Evolutionary conservation across 768 basidiomycete species (phyloP).

Genomic region (Pleurotus eryngii): DNA sequence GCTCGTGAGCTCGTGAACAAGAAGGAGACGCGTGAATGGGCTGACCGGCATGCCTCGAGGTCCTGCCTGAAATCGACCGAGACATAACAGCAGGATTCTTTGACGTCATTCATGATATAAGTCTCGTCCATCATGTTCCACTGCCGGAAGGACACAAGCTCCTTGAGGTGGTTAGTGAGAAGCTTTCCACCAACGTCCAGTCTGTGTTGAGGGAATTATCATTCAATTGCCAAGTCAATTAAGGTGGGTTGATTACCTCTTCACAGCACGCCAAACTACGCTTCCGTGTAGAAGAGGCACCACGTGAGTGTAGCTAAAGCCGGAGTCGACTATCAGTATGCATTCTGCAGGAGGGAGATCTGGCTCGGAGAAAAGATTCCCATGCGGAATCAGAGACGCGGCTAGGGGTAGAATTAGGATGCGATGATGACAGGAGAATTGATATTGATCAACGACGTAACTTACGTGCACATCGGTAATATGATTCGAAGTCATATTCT

Average conservation of each 20-base stretch:
- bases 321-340: conserved; percentile 79
- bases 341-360: conserved; percentile 67
- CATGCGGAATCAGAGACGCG: conserved; percentile 75
- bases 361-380: conserved; percentile 57
- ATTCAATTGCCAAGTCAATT: conserved; percentile 10
- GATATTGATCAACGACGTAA: conserved; percentile 10
- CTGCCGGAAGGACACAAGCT: conserved; percentile 90
- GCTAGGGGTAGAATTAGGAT: conserved; percentile 42
- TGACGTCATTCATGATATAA: conserved; percentile 88
- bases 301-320: conserved; percentile 93
- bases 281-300: conserved; percentile 76
- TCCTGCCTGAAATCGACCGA: conserved; percentile 69
- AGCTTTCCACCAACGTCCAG: conserved; percentile 96
- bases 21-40: conserved; percentile 10
- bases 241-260: conserved; percentile 49
- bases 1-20: too few relatives aligned
- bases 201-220: conserved; percentile 38
- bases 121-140: conserved; percentile 99
- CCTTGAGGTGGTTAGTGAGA: conserved; percentile 92
- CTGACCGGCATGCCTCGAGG: conserved; percentile 77
- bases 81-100: conserved; percentile 89
- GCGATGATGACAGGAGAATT: background rate
- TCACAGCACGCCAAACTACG: conserved; percentile 78
- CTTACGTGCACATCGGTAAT: conserved; percentile 80
- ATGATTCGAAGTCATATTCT: conserved; percentile 90